Base-by-base conservation (phyloP, 2,329 filamentous ascomycete species). In the Lachnellula hyalina region DNA sequence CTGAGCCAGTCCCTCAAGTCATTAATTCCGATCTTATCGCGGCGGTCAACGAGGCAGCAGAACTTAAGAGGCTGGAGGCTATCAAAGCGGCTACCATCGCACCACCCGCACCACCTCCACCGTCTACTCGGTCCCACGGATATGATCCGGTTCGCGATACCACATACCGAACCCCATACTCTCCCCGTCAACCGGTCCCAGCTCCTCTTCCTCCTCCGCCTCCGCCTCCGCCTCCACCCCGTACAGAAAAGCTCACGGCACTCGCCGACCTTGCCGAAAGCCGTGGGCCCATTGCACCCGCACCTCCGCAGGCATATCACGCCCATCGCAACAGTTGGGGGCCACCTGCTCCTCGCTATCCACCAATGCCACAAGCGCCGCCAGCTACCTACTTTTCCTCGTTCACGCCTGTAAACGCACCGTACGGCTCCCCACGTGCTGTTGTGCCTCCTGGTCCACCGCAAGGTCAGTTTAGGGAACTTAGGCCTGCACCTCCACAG, bases 401-500 rank as follows among this genome's bases (percentile, higher is more conserved):
- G 4, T 17, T 36, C 40, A 38, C 9, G 21, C 36, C 46, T 35
- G 32, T 32, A 51, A 47, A 42, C 49, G 41, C 38, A 15, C 53
- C 51, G 17, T 54, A 53, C 40, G 44, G 47, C 12, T 54, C 51
- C 25, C 56, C 56, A 23, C 53, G 53, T 42, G 23, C 49, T 36
- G 49, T 55, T 36, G 51, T 53, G 15, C 52, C 52, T 17, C 52
- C 47, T 17, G 15, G 36, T 42, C 23, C 28, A 47, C 28, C 47
- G 35, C 45, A 36, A 8, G 49, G 51, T 14, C 19, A 47, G 38
- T 59, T 54, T 21, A 46, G 61, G 14, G 56, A 60, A 25, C 44
- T 63, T 2, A 48, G 57, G 48, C 61, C 61, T 34, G 57, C 61
- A 15, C 60, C 58, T 44, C 57, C 60, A 28, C 52, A 55, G 45